Conservation (phyloP, 1,284 basidiomycete species). For the Amylostereum chailletii region DNA sequence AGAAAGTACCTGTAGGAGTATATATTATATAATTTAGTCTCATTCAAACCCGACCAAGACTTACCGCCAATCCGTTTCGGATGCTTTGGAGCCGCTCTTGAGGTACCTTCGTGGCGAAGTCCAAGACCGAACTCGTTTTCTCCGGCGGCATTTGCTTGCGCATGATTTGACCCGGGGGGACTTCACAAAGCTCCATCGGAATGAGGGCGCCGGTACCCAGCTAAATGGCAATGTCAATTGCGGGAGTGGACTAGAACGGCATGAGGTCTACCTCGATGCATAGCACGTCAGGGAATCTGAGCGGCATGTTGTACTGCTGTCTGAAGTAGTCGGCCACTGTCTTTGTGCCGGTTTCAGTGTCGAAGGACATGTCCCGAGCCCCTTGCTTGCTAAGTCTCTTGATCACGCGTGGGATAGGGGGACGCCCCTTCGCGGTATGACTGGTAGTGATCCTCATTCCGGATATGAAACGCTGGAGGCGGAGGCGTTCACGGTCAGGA, state of each 20-base stretch:
- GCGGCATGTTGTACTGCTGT: slow-evolving; percentile 25
- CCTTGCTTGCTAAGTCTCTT: slow-evolving; percentile 14
- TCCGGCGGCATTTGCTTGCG: slow-evolving; percentile 63
- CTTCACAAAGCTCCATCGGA: slow-evolving; percentile 58
- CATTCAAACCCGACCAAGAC: not conserved
- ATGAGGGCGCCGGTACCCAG: slow-evolving; percentile 59
- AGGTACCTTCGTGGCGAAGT: slow-evolving; percentile 65
- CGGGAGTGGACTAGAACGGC: not conserved
- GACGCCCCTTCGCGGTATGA: not conserved
- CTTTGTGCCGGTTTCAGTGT: slow-evolving; percentile 30
- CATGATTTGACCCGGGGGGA: slow-evolving; percentile 66
- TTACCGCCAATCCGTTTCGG: slow-evolving; percentile 33
- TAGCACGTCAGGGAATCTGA: slow-evolving; percentile 47
- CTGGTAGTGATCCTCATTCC: slow-evolving; percentile 33
- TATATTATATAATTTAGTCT: not conserved
- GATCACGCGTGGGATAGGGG: slow-evolving; percentile 5
- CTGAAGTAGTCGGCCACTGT: slow-evolving; percentile 58
- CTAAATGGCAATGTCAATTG: slow-evolving; percentile 22
- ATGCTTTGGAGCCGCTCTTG: slow-evolving; percentile 54
- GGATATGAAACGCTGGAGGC: slow-evolving; percentile 51
- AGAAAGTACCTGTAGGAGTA: slow-evolving; percentile 40
- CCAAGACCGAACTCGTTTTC: slow-evolving; percentile 54
- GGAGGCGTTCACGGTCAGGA: slow-evolving; percentile 48
- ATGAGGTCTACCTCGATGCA: slow-evolving; percentile 50
- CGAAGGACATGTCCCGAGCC: slow-evolving; percentile 4